phyloP scores from a whole-genome alignment of 352 stramenopile genomes.

The Globisporangium okanoganense region DNA sequence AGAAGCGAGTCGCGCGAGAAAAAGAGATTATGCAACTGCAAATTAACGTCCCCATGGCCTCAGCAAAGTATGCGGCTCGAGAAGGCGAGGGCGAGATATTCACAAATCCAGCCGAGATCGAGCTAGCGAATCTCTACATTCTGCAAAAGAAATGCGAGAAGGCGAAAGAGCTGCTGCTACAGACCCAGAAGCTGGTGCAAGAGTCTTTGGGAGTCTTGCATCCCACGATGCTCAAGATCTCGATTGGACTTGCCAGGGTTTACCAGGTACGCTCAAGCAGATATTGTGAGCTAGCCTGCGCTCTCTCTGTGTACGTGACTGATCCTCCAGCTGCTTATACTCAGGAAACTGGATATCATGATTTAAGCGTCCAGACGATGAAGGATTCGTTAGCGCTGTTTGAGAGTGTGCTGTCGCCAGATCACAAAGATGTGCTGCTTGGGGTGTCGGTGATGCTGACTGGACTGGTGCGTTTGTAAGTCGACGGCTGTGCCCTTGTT shows the following conservation, averaged over 20 bases:
- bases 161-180: conserved; percentile 29
- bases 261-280: conserved; percentile 16
- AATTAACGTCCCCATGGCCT: conserved; percentile 43
- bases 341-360: conserved; percentile 28
- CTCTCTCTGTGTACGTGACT: not conserved
- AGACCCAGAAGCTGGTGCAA: conserved; percentile 24
- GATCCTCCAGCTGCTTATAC: not conserved
- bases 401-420: conserved; percentile 27
- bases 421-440: conserved; percentile 42
- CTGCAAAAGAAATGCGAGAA: conserved; percentile 55
- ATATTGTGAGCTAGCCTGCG: not conserved
- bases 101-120: conserved; percentile 40
- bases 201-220: conserved; percentile 41
- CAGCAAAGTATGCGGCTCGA: conserved; percentile 37
- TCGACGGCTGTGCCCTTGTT: not conserved
- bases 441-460: conserved; percentile 36
- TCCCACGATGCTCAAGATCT: conserved; percentile 56
- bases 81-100: conserved; percentile 40
- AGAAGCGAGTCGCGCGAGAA: conserved; percentile 36
- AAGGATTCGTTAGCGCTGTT: conserved; percentile 30
- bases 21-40: conserved; percentile 55
- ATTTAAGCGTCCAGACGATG: conserved; percentile 19
- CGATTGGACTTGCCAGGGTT: conserved; percentile 34
- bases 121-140: conserved; percentile 54
- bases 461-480: conserved; percentile 30